Base-by-base conservation (phyloP, 2,329 filamentous ascomycete species). In the Alternaria rosae region DNA sequence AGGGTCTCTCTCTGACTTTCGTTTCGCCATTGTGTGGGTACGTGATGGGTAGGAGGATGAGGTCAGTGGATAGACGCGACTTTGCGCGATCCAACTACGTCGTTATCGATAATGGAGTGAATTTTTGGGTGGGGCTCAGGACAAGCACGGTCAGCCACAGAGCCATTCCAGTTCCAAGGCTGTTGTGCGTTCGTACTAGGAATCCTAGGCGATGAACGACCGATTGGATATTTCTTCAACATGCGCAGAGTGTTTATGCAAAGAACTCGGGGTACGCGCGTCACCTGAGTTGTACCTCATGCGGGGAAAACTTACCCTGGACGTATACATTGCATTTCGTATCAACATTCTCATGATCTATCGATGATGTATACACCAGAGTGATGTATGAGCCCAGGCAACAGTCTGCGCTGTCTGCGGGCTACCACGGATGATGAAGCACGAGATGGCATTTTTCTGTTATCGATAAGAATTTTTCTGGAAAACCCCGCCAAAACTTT, bases 1-100 rank as follows among this genome's bases (percentile, higher is more conserved):
- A 4, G 74, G 68, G 35, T 77, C 74, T 64, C 73, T 71, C 62
- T 69, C 65, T 48, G 72, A 65, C 59, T 78, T 80, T 64, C 78
- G 62, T 63, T 79, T 80, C 44, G 67, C 74, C 77, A 80, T 80
- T 71, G 64, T 68, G 57, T 65, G 30, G 32, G 32, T 54, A 17
- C 32, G 23, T 4, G 15, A 32, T 20, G n/a, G 21, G 21, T 42
- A 42, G 32, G 42, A 5, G 20, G 28, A 50, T 23, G 56, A 58
- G 47, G 44, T 52, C 21, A 35, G 25, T 45, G 55, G 54, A 56
- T 54, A 44, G 38, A 59, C 55, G 59, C 50, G 56, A 50, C 54
- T 51, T 51, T 54, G 47, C 55, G 59, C 59, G 59, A 50, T 41
- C 45, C 51, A 30, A 28, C 45, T 25, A 26, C 35, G 35, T 4